Evolutionary conservation across 306 rosid genomes (phyloP), one percentile per base, ranked within the genome.

Genomic region (Corylus americana): DNA sequence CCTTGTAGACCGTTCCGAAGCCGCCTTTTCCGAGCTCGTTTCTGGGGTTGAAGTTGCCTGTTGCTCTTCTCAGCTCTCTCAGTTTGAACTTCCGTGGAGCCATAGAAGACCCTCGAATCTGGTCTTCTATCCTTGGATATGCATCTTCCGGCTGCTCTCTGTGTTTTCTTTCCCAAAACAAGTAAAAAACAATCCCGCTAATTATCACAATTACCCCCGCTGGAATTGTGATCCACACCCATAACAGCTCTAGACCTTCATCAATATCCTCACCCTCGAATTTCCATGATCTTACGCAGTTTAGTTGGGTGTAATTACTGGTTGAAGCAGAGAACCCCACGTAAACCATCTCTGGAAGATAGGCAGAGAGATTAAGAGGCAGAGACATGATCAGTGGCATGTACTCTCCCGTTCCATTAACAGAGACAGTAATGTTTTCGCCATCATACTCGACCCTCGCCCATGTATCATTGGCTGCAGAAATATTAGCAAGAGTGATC

Each of bases 261-360:
- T 47, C 29, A 49, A 83, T 55, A 37, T 77, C 31, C 4, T 72
- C 44, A 16, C 88, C 82, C 4, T 42, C 1, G 67, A 91, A 91
- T 54, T 80, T 76, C 96, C 98, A 91, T 16, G 92, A 78, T 75
- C 1, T 73, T 17, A 91, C 81, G 64, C 94, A 89, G 58, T 93
- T 91, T 61, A 87, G 25, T 84, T 91, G 20, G 0, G 90, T 85
- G 76, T 82, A 49, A 45, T 73, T 48, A 17, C 98, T 81, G 0
- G 98, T 93, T 35, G 96, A 93, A 74, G 70, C 94, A 0, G 98
- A 91, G 66, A 93, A 93, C n/a, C 98, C 98, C 18, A 91, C 58
- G 14, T 11, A 89, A 80, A 86, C 92, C 39, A 57, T 64, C 35
- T 87, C 72, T 0, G 84, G 85, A 27, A 89, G 91, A 74, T 61